These are phyloP conservation scores for Ulvella scutata DNA, from an alignment of 139 green algal species.

Conservation along the genomic window DNA sequence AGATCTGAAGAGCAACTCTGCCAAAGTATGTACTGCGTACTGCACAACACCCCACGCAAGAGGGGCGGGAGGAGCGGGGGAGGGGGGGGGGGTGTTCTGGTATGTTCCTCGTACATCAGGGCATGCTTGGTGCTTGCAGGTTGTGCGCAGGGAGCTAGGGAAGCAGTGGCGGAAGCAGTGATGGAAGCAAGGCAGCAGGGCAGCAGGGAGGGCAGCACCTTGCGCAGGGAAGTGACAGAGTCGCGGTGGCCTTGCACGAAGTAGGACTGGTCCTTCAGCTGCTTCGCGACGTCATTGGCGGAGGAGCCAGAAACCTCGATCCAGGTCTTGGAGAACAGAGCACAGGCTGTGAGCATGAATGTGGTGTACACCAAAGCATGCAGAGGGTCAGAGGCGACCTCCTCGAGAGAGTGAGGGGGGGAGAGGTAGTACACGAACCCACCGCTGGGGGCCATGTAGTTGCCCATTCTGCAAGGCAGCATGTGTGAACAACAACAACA, in stretches of 20 bases:
- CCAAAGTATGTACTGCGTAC: too few relatives aligned
- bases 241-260: conserved; percentile 82
- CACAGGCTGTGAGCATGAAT: conserved; percentile 96
- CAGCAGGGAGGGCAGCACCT: conserved; percentile 15
- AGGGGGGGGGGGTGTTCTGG: too few relatives aligned
- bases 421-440: conserved; percentile 99
- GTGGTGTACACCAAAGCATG: conserved; percentile 94
- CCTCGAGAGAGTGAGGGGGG: conserved; percentile 61
- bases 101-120: conserved; percentile 94
- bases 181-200: neutral
- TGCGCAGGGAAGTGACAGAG: conserved; percentile 28
- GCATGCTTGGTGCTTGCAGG: conserved; percentile 48
- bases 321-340: conserved; percentile 99
- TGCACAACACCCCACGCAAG: too few relatives aligned
- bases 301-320: conserved; percentile 96
- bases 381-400: conserved; percentile 77
- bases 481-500: neutral
- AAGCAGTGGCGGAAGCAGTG: conserved; percentile 11
- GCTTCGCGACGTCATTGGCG: conserved; percentile 89
- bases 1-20: too few relatives aligned
- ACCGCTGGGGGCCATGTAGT: conserved; percentile 66
- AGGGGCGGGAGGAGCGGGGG: too few relatives aligned
- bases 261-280: conserved; percentile 94
- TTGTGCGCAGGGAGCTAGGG: too few relatives aligned
- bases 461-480: conserved; percentile 17